Base-by-base conservation (phyloP, 208 protist species). In the Trypanosoma boissoni region DNA sequence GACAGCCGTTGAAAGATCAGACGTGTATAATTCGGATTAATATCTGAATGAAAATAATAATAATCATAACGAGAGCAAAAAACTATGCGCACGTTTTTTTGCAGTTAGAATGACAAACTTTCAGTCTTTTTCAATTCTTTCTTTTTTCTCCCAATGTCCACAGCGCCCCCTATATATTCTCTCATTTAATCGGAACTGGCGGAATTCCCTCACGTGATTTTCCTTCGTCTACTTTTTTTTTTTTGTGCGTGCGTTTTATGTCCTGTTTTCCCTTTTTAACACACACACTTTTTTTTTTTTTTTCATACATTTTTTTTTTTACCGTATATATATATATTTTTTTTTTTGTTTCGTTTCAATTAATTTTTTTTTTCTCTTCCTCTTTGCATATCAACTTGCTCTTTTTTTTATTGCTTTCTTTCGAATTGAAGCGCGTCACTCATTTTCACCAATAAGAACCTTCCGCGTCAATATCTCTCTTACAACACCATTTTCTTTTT, bases 291-390 rank as follows among this genome's bases (percentile, higher is more conserved):
- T 39, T 16, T 39, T 39, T 39, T 2, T 56, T 18, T 16, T 21
- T 3, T 24, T 56, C 18, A 29, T 26, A 42, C 42, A 23, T 37
- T 42, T 55, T n/a, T 24, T 23, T 55, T 9, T 23, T 24, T 39
- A 37, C 42, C 32, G 12, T 18, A 39, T 18, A 2, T 3, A 42
- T 37, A 39, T 31, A 21, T 24, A 39, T 24, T 55, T 10, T 6
- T 34, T 55, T 55, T 5, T 55, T 18, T 55, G 32, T 55, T 55
- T 55, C 12, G 6, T 12, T 39, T 16, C 6, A 39, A 39, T 16
- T 12, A 12, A 39, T 12, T 39, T 39, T 39, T 39, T 39, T 39
- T 39, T 39, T 12, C 34, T 39, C 12, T 39, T 39, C 12, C 8
- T 39, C 6, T 39, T 39, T 39, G 6, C 12, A 39, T 39, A 16